phyloP scores from a whole-genome alignment of 306 rosid species.

The Prunus padus region DNA sequence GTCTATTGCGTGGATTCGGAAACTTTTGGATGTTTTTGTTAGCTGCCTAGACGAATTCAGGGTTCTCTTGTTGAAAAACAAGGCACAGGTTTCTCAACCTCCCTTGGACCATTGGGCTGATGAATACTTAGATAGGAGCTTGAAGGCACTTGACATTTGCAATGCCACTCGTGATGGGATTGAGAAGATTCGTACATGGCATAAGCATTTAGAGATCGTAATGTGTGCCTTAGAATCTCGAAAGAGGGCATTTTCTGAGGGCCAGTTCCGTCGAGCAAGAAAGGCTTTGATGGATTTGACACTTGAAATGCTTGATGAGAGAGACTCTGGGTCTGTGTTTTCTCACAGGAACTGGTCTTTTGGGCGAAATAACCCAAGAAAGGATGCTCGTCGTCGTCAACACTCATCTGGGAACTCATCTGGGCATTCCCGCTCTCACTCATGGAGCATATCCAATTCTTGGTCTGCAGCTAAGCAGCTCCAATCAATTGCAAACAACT shows the following conservation, averaged over 20 bases:
- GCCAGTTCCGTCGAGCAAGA: conserved; percentile 75
- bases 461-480: conserved; percentile 97
- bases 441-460: conserved; percentile 86
- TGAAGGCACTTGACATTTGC: conserved; percentile 83
- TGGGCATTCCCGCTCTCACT: conserved; percentile 88
- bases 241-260: conserved; percentile 68
- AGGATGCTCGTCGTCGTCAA: conserved; percentile 43
- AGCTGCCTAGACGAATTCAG: conserved; percentile 65
- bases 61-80: conserved; percentile 50
- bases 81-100: conserved; percentile 44
- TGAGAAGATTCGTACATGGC: conserved; percentile 63
- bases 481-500: conserved; percentile 72
- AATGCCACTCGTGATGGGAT: conserved; percentile 69
- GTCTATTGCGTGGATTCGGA: conserved; percentile 61
- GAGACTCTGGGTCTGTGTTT: conserved; percentile 54
- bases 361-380: conserved; percentile 62
- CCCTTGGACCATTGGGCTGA: conserved; percentile 61
- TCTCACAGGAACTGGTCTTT: conserved; percentile 74
- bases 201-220: conserved; percentile 72
- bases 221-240: conserved; percentile 57
- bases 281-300: conserved; percentile 78
- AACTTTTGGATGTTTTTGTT: conserved; percentile 52
- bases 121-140: conserved; percentile 66
- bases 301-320: conserved; percentile 69
- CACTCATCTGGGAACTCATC: conserved; percentile 22